phyloP scores from a whole-genome alignment of 139 green algal genomes.

The Chlamydomonas applanata region DNA sequence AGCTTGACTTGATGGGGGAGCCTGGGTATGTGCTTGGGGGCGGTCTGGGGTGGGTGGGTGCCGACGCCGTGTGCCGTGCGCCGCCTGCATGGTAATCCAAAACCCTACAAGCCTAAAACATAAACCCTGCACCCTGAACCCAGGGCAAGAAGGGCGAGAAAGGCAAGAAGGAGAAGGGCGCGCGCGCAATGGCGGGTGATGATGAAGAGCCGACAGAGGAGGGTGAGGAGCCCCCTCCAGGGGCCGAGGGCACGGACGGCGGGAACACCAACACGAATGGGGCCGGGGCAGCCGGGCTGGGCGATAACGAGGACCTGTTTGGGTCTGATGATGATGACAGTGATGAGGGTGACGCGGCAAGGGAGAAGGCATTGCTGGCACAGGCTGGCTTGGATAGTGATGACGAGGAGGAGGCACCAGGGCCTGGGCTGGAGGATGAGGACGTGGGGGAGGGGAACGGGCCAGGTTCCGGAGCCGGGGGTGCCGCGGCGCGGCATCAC shows the following conservation, averaged over 20 bases:
- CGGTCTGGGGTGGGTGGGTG: too few relatives aligned
- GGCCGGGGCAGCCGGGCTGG: neutral
- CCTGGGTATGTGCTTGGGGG: too few relatives aligned
- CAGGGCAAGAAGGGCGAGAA: neutral
- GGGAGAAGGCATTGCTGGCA: neutral
- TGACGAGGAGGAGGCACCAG: neutral
- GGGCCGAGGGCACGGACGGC: neutral
- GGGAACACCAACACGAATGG: too few relatives aligned
- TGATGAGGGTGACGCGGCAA: neutral
- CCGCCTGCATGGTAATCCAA: too few relatives aligned
- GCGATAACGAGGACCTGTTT: neutral
- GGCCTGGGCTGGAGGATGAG: conserved; percentile 5
- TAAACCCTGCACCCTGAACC: too few relatives aligned
- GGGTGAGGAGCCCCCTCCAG: neutral
- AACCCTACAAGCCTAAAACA: too few relatives aligned
- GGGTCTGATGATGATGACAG: neutral
- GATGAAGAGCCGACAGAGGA: neutral
- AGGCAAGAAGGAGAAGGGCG: conserved; percentile 6
- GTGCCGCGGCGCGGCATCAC: too few relatives aligned
- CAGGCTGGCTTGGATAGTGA: neutral
- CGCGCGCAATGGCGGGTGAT: neutral
- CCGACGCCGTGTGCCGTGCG: too few relatives aligned
- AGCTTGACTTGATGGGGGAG: too few relatives aligned
- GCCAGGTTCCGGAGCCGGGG: too few relatives aligned
- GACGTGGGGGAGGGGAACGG: too few relatives aligned